A percentile compares a stretch with the other conserved stretches of the same genome.
These are phyloP conservation scores for Petunia secreta DNA, from an alignment of 257 asterid genomes.

Conservation along the genomic window DNA sequence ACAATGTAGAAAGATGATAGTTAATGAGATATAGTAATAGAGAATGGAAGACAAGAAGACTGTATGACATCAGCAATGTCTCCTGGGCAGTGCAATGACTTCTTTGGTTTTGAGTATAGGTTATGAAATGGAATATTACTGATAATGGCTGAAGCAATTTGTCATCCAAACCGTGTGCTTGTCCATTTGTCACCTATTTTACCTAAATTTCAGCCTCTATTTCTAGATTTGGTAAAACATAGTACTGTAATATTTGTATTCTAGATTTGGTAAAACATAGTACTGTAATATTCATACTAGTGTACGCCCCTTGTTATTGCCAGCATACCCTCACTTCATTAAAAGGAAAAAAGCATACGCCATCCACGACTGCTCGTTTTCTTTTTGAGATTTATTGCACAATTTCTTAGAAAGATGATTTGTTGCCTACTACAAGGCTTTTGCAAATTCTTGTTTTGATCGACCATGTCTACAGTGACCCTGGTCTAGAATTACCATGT, in stretches of 20 bases:
- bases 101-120: constrained; percentile 12
- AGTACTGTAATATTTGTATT: not conserved
- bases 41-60: constrained; percentile 14
- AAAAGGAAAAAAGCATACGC: not conserved
- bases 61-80: constrained; percentile 15
- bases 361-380: not conserved
- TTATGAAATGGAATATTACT: not conserved
- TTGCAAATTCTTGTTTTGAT: not conserved
- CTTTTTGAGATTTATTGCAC: constrained; percentile 3
- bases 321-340: not conserved
- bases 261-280: not conserved
- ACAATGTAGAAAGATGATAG: too few relatives aligned
- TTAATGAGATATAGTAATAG: not conserved
- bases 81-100: constrained; percentile 6
- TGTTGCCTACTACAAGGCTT: not conserved
- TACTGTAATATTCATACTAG: not conserved
- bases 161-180: not conserved
- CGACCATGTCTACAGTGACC: not conserved
- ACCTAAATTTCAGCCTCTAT: not conserved
- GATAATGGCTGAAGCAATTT: not conserved
- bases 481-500: not conserved
- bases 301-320: not conserved
- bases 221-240: not conserved
- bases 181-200: not conserved
- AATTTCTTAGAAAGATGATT: not conserved